Evolutionary conservation across 2,329 filamentous ascomycete species (phyloP).

Genomic region (Aschersonia sp.): DNA sequence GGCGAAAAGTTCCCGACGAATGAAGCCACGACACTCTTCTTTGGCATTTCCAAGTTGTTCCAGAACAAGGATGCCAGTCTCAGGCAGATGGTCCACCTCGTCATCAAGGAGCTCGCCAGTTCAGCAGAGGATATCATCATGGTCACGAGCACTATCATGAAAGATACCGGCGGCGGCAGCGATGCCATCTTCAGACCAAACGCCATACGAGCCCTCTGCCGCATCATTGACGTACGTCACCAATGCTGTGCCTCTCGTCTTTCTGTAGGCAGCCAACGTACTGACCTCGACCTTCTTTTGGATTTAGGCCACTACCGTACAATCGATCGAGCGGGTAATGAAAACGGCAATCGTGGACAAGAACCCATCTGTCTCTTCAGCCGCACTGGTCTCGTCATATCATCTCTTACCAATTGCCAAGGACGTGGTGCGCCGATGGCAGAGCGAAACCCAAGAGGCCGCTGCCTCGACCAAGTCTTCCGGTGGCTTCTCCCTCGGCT

Average conservation of each 20-base stretch:
- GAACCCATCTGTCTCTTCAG: slow-evolving; percentile 91
- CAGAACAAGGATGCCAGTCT: slow-evolving; percentile 98
- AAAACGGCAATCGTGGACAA: slow-evolving; percentile 99
- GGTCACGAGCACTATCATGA: slow-evolving; percentile 99
- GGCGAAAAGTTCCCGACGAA: slow-evolving; percentile 94
- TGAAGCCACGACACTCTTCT: slow-evolving; percentile 96
- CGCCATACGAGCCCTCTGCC: slow-evolving; percentile 86
- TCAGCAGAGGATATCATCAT: slow-evolving; percentile 98
- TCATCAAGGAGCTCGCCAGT: slow-evolving; percentile 92
- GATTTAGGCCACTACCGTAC: slow-evolving; percentile 71
- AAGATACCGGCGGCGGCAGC: slow-evolving; percentile 90
- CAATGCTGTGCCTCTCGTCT: not conserved
- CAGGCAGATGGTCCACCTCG: slow-evolving; percentile 96
- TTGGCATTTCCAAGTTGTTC: slow-evolving; percentile 97
- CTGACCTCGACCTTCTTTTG: not conserved
- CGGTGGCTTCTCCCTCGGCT: slow-evolving; percentile 80
- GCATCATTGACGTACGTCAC: slow-evolving; percentile 77
- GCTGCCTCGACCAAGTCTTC: slow-evolving; percentile 81
- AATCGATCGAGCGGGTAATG: slow-evolving; percentile 95
- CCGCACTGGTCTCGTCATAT: slow-evolving; percentile 90
- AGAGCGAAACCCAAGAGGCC: slow-evolving; percentile 95
- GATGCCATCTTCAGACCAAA: slow-evolving; percentile 91
- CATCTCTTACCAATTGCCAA: slow-evolving; percentile 91
- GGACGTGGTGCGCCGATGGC: slow-evolving; percentile 93
- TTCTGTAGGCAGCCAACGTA: not conserved